Evolutionary conservation across 2,329 filamentous ascomycete species (phyloP).

Genomic region (Aspergillus pseudoviridinutans): DNA sequence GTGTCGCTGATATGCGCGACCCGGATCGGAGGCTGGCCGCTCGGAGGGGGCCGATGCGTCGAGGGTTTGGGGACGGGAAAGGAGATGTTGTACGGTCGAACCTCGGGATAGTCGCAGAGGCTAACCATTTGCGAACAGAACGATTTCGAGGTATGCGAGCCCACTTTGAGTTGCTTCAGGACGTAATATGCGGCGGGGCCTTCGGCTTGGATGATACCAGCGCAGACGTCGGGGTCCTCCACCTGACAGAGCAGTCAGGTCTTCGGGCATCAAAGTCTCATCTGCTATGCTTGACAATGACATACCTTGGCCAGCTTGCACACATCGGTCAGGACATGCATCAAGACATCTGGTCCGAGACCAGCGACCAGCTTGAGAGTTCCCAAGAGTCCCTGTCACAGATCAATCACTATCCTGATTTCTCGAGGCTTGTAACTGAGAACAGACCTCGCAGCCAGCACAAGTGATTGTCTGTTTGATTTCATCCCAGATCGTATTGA

Average conservation of each 20-base stretch:
- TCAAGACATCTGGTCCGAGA: conserved; percentile 43
- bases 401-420: neutral
- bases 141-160: conserved; percentile 48
- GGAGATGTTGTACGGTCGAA: conserved; percentile 42
- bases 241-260: conserved; percentile 26
- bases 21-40: conserved; percentile 47
- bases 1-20: conserved; percentile 60
- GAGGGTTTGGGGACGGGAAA: conserved; percentile 43
- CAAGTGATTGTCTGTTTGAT: conserved; percentile 31
- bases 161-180: conserved; percentile 46
- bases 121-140: conserved; percentile 55
- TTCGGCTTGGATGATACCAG: conserved; percentile 50
- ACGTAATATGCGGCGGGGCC: conserved; percentile 52
- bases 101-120: conserved; percentile 48
- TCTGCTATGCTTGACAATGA: neutral
- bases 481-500: conserved; percentile 22
- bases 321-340: conserved; percentile 33
- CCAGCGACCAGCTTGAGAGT: conserved; percentile 44
- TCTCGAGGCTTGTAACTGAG: neutral
- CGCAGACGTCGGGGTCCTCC: conserved; percentile 55
- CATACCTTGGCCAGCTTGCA: conserved; percentile 35
- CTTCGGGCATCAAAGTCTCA: neutral
- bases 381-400: conserved; percentile 28
- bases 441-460: conserved; percentile 23
- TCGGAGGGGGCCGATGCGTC: conserved; percentile 40